Percentiles rank a stretch among this genome's conserved stretches.
These are phyloP conservation scores for Sporothrix pallida DNA, from an alignment of 2,329 filamentous ascomycete genomes.

Conservation along the genomic window DNA sequence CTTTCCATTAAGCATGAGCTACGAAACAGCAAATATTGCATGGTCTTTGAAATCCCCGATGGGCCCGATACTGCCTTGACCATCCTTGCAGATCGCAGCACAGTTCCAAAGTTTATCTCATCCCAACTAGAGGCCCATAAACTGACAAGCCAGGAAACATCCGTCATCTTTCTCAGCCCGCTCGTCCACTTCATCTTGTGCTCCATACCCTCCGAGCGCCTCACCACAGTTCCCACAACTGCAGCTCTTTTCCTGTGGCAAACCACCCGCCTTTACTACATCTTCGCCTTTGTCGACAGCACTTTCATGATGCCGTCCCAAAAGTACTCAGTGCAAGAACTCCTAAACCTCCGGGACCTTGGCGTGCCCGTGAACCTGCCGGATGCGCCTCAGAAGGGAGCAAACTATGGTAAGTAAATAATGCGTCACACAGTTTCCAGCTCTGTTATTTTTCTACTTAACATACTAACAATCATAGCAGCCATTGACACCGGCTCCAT, in stretches of 20 bases:
- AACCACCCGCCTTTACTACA: not conserved
- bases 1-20: conserved; percentile 34
- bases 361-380: conserved; percentile 26
- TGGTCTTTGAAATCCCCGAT: conserved; percentile 20
- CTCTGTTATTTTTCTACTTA: not conserved
- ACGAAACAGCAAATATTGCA: conserved; percentile 33
- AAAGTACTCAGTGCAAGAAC: conserved; percentile 37
- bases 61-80: conserved; percentile 14
- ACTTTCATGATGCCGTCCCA: conserved; percentile 33
- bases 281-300: conserved; percentile 37
- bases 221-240: not conserved
- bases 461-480: not conserved
- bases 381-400: conserved; percentile 31
- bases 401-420: conserved; percentile 32
- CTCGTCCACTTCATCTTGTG: conserved; percentile 37
- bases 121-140: conserved; percentile 38
- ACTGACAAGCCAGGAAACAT: conserved; percentile 35
- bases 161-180: conserved; percentile 33
- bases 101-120: conserved; percentile 35
- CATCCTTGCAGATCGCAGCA: not conserved
- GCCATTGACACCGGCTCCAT: not conserved
- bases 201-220: conserved; percentile 33
- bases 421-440: not conserved
- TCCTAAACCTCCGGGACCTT: conserved; percentile 36
- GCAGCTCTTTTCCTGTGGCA: conserved; percentile 32